Conservation (phyloP, 768 basidiomycete species). For the Mycena venus region DNA sequence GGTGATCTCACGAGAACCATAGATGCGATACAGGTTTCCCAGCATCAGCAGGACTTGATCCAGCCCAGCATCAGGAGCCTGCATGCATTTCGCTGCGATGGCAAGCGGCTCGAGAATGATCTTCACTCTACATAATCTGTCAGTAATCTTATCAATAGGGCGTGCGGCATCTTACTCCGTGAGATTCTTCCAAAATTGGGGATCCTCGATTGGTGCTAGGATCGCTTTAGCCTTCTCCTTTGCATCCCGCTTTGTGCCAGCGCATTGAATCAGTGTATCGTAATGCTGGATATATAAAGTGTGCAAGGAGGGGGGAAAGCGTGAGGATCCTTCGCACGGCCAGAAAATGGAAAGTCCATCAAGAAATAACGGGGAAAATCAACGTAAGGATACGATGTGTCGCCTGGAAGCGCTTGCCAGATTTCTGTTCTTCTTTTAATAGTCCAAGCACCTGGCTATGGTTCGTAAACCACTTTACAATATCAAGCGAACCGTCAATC, state of each 20-base stretch:
- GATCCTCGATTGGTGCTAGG: neutral
- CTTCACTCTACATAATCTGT: neutral
- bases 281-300: neutral
- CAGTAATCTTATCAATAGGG: neutral
- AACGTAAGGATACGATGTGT: constrained; percentile 7
- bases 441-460: constrained; percentile 16
- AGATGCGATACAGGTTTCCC: constrained; percentile 24
- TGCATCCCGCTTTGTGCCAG: neutral
- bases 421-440: constrained; percentile 5
- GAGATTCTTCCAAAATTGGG: constrained; percentile 12
- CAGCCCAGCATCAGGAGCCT: constrained; percentile 33
- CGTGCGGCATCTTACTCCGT: neutral
- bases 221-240: constrained; percentile 10
- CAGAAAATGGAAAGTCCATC: constrained; percentile 32
- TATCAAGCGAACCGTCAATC: neutral
- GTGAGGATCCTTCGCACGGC: constrained; percentile 7
- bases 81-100: constrained; percentile 41
- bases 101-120: constrained; percentile 38
- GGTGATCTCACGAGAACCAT: neutral
- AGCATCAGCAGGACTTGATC: constrained; percentile 36
- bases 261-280: neutral
- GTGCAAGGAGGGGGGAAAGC: neutral
- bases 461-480: constrained; percentile 26
- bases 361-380: constrained; percentile 27
- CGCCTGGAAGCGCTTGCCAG: neutral